Percentiles rank a stretch among this genome's conserved stretches.
phyloP scores from a whole-genome alignment of 345 rosid genomes.

The Pseudoturritis turrita region DNA sequence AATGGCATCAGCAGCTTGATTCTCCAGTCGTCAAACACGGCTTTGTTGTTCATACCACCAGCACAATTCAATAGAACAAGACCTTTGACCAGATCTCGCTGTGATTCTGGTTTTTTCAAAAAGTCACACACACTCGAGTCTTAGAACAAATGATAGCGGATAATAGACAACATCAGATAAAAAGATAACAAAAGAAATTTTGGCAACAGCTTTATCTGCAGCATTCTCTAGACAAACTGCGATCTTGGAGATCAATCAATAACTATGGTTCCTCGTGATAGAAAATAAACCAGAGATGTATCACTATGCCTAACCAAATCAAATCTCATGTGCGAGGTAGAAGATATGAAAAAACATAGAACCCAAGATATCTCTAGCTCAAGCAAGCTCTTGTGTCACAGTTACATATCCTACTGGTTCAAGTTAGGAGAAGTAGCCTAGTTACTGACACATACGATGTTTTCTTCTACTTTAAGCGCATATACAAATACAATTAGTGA shows the following conservation, averaged over 20 bases:
- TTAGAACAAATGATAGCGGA: neutral
- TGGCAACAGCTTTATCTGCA: neutral
- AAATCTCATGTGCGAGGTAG: too few relatives aligned
- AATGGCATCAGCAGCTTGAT: slow-evolving; percentile 71
- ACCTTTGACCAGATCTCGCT: slow-evolving; percentile 52
- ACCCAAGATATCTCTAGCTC: neutral
- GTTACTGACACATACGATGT: too few relatives aligned
- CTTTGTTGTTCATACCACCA: slow-evolving; percentile 98
- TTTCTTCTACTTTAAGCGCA: neutral
- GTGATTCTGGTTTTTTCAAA: slow-evolving; percentile 35
- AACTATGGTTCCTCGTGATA: neutral
- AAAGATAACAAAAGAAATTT: neutral
- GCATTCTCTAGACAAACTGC: neutral
- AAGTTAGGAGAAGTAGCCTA: too few relatives aligned
- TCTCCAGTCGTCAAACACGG: slow-evolving; percentile 94
- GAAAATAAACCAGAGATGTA: too few relatives aligned
- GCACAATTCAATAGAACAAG: slow-evolving; percentile 83
- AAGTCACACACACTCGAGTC: neutral
- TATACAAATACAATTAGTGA: neutral
- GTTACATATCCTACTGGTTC: neutral
- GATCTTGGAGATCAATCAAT: neutral
- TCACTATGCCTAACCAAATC: neutral
- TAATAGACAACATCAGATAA: neutral
- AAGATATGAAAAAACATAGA: too few relatives aligned
- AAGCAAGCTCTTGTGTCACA: neutral